These are phyloP conservation scores for Nicotiana sylvestris DNA, from an alignment of 257 asterid genomes.

Conservation along the genomic window DNA sequence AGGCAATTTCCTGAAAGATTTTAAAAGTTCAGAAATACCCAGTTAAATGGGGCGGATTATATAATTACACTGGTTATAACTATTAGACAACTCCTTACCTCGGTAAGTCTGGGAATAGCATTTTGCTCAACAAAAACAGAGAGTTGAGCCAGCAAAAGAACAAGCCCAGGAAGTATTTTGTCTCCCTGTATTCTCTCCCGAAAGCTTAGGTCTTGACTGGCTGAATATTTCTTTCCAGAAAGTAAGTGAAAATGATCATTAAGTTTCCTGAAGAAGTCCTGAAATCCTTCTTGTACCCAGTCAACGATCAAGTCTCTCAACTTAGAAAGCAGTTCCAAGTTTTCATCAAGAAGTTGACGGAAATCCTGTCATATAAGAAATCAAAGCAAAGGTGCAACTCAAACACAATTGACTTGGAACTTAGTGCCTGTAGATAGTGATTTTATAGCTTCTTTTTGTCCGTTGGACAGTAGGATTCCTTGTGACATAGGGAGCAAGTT, in stretches of 20 bases:
- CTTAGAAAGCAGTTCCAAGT: constrained; percentile 52
- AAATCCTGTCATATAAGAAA: constrained; percentile 55
- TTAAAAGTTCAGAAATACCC: background rate
- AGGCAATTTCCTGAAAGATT: constrained; percentile 76
- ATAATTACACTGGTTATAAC: background rate
- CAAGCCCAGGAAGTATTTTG: constrained; percentile 77
- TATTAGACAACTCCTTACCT: constrained; percentile 43
- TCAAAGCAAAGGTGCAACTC: background rate
- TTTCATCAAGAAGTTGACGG: constrained; percentile 72
- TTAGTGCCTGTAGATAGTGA: background rate
- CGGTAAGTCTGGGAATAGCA: constrained; percentile 78
- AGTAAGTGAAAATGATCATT: constrained; percentile 58
- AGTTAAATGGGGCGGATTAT: background rate
- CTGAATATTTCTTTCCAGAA: constrained; percentile 60
- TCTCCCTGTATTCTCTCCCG: constrained; percentile 50
- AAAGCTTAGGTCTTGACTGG: constrained; percentile 43
- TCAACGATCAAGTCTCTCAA: constrained; percentile 61
- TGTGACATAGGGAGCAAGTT: background rate
- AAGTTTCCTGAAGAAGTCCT: constrained; percentile 76
- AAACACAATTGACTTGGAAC: background rate
- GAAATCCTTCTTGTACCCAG: constrained; percentile 96
- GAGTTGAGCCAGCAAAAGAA: constrained; percentile 77
- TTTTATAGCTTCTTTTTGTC: background rate
- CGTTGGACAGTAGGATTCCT: background rate
- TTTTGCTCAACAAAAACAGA: constrained; percentile 69